Base-by-base conservation (phyloP, 2,329 filamentous ascomycete genomes). In the Epichloe hybrida region DNA sequence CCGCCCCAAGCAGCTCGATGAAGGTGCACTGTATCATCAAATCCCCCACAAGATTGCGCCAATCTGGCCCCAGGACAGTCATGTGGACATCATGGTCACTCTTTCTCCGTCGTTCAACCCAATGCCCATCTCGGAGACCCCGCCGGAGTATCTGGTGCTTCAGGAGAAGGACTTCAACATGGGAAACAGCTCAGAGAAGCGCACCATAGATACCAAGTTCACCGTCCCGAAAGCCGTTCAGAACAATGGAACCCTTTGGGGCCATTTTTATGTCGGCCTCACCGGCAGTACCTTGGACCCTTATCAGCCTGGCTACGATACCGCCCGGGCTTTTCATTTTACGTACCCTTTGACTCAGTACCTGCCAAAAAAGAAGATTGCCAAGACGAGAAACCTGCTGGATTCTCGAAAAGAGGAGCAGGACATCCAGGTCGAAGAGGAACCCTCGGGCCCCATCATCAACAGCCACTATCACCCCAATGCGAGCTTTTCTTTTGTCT, bases 381-480 rank as follows among this genome's bases (percentile, higher is more conserved):
- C 76, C 58, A 97, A 96, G 77, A 88, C 85, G 21, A 83, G 90
- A 61, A 97, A 91, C 61, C 73, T 98, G 50, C 74, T 98, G n/a
- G 78, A 79, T 20, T 74, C 73, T 52, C 67, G 61, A 23, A 63
- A 55, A 3, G 64, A 63, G 1, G 67, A 69, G 13, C 72, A 75
- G 6, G 72, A 75, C 40, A 71, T 75, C n/a, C 73, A 73, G n/a
- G 35, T 8, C 17, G 67, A 67, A 31, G 70, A 72, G 17, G 74
- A 78, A 55, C 71, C 76, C 51, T 69, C 75, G 5, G 82, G 83
- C 1, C 83, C 87, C n/a, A 72, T 83, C 49, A 80, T 95, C 55
- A 81, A 79, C 44, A 94, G 83, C 50, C 95, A 90, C 71, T 98
- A 96, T 65, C 93, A 98, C 68, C 86, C 93, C 6, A 98, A 98